Conservation (phyloP, 345 rosid genomes). For the Salix dunnii region DNA sequence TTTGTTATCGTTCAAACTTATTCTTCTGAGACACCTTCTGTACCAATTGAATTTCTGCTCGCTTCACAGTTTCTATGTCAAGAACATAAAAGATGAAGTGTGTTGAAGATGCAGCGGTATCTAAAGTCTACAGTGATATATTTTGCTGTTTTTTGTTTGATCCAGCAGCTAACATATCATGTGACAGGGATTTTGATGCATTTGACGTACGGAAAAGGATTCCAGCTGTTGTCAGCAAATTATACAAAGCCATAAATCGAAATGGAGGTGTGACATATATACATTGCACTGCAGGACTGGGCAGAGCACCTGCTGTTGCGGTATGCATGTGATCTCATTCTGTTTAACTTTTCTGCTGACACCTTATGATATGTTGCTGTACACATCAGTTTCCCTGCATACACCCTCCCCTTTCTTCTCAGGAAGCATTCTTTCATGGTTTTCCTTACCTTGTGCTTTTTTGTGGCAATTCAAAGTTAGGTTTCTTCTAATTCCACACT, state of each 20-base stretch:
- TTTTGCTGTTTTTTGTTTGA: not conserved
- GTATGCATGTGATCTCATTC: conserved; percentile 38
- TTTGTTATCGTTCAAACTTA: not conserved
- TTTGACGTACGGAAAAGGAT: conserved; percentile 92
- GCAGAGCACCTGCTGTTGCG: conserved; percentile 95
- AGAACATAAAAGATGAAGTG: not conserved
- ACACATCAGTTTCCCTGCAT: not conserved
- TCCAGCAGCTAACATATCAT: conserved; percentile 21
- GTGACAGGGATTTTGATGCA: conserved; percentile 86
- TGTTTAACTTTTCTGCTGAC: not conserved
- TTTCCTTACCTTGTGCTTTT: not conserved
- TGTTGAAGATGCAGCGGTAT: not conserved
- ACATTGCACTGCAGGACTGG: conserved; percentile 98
- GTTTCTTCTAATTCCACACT: not conserved
- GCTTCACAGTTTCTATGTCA: not conserved
- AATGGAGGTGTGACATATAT: conserved; percentile 88
- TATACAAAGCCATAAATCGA: conserved; percentile 58
- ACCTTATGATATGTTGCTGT: not conserved
- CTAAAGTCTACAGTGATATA: not conserved
- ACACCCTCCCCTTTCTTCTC: not conserved
- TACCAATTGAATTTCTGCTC: not conserved
- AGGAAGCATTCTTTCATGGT: not conserved
- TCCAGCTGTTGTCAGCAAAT: conserved; percentile 76
- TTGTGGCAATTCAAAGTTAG: not conserved
- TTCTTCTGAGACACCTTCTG: not conserved